Evolutionary conservation across 305 asterid species (phyloP).

Genomic region (Fraxinus greggii): DNA sequence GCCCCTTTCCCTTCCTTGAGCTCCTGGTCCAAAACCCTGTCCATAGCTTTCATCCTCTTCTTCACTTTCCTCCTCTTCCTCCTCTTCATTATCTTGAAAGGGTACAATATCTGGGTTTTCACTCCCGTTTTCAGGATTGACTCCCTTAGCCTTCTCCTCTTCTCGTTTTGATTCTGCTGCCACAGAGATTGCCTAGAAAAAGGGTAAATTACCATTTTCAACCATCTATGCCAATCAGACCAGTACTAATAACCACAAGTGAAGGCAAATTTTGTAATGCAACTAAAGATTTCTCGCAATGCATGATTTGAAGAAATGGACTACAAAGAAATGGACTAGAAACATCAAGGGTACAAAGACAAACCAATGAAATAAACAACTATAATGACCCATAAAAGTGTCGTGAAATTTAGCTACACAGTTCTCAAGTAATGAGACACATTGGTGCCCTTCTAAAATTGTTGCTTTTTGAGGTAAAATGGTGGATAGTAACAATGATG

Average conservation of each 20-base stretch:
- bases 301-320: not conserved
- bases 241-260: not conserved
- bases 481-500: not conserved
- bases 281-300: not conserved
- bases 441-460: not conserved
- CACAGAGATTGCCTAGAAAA: constrained; percentile 57
- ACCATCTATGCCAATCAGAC: constrained; percentile 1
- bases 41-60: constrained; percentile 67
- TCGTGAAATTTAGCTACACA: not conserved
- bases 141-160: constrained; percentile 84
- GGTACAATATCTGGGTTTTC: constrained; percentile 85
- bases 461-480: not conserved
- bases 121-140: constrained; percentile 53
- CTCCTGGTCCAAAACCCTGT: constrained; percentile 43
- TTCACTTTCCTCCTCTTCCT: constrained; percentile 83
- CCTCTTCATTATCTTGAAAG: constrained; percentile 88
- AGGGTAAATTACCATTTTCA: constrained; percentile 23
- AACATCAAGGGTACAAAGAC: not conserved
- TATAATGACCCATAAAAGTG: not conserved
- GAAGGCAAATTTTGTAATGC: constrained; percentile 6
- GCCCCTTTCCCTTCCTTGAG: constrained; percentile 79
- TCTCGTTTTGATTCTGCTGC: constrained; percentile 85
- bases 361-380: not conserved
- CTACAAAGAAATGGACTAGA: not conserved
- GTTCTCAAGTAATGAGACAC: not conserved